Evolutionary conservation across 148 eudicot species (phyloP).

Genomic region (Spergularia marina): DNA sequence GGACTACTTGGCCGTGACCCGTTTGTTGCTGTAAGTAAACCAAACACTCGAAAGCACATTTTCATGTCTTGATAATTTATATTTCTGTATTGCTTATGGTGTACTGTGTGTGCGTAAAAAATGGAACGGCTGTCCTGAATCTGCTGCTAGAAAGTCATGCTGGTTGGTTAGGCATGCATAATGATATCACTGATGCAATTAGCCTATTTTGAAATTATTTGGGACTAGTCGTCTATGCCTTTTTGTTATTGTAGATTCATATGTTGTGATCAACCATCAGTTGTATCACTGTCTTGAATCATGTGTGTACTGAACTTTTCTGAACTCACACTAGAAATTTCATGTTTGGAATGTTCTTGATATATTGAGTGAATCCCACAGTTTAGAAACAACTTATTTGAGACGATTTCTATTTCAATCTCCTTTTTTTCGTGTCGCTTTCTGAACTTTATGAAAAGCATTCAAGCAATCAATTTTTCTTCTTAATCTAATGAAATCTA

Average conservation of each 20-base stretch:
- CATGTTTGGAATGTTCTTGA: not conserved
- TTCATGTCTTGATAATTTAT: no score
- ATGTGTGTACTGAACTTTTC: not conserved
- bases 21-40: conserved; percentile 61
- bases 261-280: not conserved
- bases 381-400: not conserved
- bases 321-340: not conserved
- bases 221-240: no score
- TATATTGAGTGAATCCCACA: not conserved
- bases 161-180: no score
- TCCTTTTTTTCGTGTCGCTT: not conserved
- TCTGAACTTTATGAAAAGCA: not conserved
- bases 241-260: not conserved
- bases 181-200: no score
- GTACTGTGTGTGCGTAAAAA: no score
- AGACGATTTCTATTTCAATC: not conserved
- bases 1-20: conserved; percentile 79
- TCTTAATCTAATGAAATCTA: not conserved
- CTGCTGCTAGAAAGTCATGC: no score
- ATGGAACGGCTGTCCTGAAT: no score
- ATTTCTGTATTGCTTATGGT: no score
- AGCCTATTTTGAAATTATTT: no score
- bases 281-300: conserved; percentile 14
- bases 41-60: no score
- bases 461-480: not conserved